Evolutionary conservation across 495 filamentous ascomycete species (phyloP), one percentile per base, ranked within the genome.

Genomic region (Penicillium chermesinum): DNA sequence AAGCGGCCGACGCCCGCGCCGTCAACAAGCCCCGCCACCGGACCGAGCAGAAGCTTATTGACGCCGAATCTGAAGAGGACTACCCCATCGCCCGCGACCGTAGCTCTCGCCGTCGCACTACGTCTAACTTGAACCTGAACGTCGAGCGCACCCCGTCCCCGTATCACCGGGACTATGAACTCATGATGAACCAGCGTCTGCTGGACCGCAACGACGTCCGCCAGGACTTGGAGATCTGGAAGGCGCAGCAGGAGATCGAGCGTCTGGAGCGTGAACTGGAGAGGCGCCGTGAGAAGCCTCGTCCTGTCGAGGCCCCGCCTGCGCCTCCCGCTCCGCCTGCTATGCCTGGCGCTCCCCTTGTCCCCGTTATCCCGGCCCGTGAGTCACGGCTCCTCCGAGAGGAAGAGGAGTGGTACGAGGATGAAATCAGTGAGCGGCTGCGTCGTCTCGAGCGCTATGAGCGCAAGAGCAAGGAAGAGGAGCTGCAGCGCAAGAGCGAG

Each of bases 221-320:
- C 0, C 71, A 72, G 46, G 68, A 72, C 44, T 14, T 72, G 16
- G 68, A 75, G 50, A 57, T 75, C 41, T 51, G 57, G 17, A 64
- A 62, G 22, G 64, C 69, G 41, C 66, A 72, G 53, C 64, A 64
- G 51, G 75, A 78, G 54, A 69, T 75, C 22, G 68, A 75, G 44
- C 52, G 62, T 3, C 33, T 76, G 49, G 59, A 71, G 57, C 60
- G 68, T 27, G 69, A 84, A 50, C 51, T 75, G 14, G 65, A 59
- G 15, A 61, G 58, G 15, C 54, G 57, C 32, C 64, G 63, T 17
- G 66, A 67, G 44, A 55, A 54, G 33, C 27, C 30, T 22, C 25
- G 25, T 10, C 25, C 25, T 30, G 35, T 37, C 13, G 36, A 45
- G n/a, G n/a, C 38, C n/a, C 15, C 44, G 16, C 35, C 13, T 32